phyloP scores from a whole-genome alignment of 768 basidiomycete species.

The Mycena leptocephala region DNA sequence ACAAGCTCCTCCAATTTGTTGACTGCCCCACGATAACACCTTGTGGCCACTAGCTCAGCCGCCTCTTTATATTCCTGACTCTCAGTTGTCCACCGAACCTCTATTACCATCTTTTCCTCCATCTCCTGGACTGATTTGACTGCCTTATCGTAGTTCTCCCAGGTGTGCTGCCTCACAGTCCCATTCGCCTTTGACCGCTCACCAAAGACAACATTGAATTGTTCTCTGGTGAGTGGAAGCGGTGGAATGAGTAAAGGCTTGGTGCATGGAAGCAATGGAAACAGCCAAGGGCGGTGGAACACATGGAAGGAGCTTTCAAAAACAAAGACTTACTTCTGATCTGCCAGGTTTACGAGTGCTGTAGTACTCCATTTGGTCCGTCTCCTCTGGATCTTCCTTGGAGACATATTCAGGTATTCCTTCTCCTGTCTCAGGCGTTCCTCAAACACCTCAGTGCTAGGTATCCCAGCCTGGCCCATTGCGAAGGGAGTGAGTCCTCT shows the following conservation, averaged over 20 bases:
- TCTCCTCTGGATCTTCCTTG: not conserved
- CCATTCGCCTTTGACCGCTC: not conserved
- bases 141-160: conserved; percentile 26
- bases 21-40: not conserved
- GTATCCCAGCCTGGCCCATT: not conserved
- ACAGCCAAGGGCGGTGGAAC: not conserved
- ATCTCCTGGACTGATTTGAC: not conserved
- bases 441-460: not conserved
- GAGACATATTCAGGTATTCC: not conserved
- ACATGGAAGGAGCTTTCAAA: not conserved
- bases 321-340: conserved; percentile 16
- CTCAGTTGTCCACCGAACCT: not conserved
- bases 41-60: not conserved
- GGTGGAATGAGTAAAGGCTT: not conserved
- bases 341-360: conserved; percentile 7
- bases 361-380: not conserved
- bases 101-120: not conserved
- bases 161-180: not conserved
- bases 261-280: not conserved
- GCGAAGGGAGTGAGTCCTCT: not conserved
- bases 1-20: not conserved
- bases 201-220: not conserved
- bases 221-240: not conserved
- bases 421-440: not conserved
- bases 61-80: not conserved